phyloP scores from a whole-genome alignment of 169 alveolate genomes.

The Amoebophrya sp. region DNA sequence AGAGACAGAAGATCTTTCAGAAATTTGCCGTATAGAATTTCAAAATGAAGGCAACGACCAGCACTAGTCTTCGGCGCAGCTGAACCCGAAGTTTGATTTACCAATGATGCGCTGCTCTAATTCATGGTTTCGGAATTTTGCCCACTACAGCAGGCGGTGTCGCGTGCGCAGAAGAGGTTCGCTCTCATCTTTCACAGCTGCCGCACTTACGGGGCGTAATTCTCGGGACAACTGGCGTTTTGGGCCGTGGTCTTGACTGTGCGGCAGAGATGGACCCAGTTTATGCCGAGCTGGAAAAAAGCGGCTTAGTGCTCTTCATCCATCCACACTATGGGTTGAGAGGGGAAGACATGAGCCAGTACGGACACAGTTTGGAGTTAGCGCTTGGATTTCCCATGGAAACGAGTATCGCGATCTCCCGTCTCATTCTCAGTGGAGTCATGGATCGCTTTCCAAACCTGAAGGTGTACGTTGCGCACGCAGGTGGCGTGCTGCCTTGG shows the following conservation, averaged over 20 bases:
- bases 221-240: neutral
- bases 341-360: neutral
- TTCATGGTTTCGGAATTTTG: neutral
- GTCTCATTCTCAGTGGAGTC: neutral
- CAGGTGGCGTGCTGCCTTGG: neutral
- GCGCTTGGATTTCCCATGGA: conserved; percentile 19
- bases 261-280: neutral
- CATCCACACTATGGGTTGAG: neutral
- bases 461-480: conserved; percentile 15
- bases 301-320: neutral
- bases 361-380: neutral
- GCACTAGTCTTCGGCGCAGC: too few relatives aligned
- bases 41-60: too few relatives aligned
- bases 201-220: neutral
- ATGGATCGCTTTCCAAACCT: neutral
- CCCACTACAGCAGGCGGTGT: neutral
- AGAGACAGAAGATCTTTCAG: too few relatives aligned
- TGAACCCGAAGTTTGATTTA: too few relatives aligned
- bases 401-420: neutral
- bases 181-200: neutral
- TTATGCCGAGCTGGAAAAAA: neutral
- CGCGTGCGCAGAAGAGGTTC: conserved; percentile 2
- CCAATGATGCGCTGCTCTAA: too few relatives aligned
- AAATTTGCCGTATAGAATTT: too few relatives aligned
- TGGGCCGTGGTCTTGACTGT: neutral